Evolutionary conservation across 2,329 filamentous ascomycete species (phyloP).

Genomic region (Colletotrichum eleusines): DNA sequence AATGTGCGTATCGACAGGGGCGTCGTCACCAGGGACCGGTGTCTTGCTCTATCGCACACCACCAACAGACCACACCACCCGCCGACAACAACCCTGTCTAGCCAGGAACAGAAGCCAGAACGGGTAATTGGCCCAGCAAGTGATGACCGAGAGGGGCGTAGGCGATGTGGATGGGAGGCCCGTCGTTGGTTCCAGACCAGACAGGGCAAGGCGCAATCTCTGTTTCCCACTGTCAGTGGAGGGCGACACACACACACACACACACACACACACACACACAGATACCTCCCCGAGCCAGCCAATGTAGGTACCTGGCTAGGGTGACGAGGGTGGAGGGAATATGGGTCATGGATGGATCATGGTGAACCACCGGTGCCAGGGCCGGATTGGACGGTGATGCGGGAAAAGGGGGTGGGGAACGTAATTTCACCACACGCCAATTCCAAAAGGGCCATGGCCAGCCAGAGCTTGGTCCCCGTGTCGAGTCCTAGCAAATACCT

Average conservation of each 20-base stretch:
- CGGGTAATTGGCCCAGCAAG: slow-evolving; percentile 29
- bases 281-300: neutral
- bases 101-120: slow-evolving; percentile 37
- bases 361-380: slow-evolving; percentile 20
- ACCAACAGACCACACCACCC: slow-evolving; percentile 16
- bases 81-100: slow-evolving; percentile 28
- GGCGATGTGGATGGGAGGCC: slow-evolving; percentile 19
- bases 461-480: slow-evolving; percentile 36
- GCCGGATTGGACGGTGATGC: slow-evolving; percentile 38
- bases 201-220: slow-evolving; percentile 14
- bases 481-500: slow-evolving; percentile 28
- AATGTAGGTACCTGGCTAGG: slow-evolving; percentile 21
- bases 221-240: slow-evolving; percentile 6
- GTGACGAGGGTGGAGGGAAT: slow-evolving; percentile 24
- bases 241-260: neutral
- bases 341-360: slow-evolving; percentile 16
- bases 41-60: slow-evolving; percentile 28
- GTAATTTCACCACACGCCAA: slow-evolving; percentile 36
- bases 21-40: slow-evolving; percentile 16
- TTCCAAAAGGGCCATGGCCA: slow-evolving; percentile 12
- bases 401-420: slow-evolving; percentile 41
- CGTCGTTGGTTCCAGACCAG: slow-evolving; percentile 22
- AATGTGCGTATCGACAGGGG: slow-evolving; percentile 20
- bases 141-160: slow-evolving; percentile 34
- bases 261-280: neutral